Evolutionary conservation across 2,329 filamentous ascomycete genomes (phyloP), one percentile per base, ranked within the genome.

Genomic region (Aspergillus piperis): DNA sequence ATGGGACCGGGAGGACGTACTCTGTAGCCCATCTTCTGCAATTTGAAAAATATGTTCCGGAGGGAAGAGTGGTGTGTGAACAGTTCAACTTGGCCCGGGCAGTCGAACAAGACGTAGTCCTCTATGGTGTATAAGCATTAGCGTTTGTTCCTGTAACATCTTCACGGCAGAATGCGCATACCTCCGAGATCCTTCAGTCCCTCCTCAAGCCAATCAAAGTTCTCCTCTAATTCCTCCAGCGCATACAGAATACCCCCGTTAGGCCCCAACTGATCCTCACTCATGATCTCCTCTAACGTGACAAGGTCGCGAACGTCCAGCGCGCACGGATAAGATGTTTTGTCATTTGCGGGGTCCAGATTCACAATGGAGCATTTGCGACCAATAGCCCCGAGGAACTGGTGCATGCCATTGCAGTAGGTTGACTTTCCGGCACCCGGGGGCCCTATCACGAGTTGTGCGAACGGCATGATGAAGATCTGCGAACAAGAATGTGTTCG

Each of bases 331-430:
- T 98, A 99, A 63, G 87, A 90, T 1, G 92, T 95, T 62, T 89
- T 88, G 72, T 98, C 94, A 81, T 99, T 99, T 57, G 95, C 95
- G 25, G 95, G 95, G 78, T 99, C 95, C 66, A 99, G 88, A 75
- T 99, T 99, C 61, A 97, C 91, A 39, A 98, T 88, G 15, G 92
- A 96, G 81, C 92, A 96, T 77, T 96, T 93, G 59, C 95, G 90
- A 62, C 93, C 92, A 74, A 99, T 96, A 64, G 95, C 94, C 66
- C 89, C 89, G 84, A 98, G 90, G 80, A 99, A 99, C 80, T 99
- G 95, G 73, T 97, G 91, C 90, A 99, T 96, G 73, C 95, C 95
- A 87, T 98, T 92, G 82, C 94, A 98, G 76, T 96, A 97, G 7
- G 95, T 99, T 66, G 92, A 97, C 81, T 99, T 99, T 62, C 95